Base-by-base conservation (phyloP, 495 filamentous ascomycete species). In the Neurospora sp. region DNA sequence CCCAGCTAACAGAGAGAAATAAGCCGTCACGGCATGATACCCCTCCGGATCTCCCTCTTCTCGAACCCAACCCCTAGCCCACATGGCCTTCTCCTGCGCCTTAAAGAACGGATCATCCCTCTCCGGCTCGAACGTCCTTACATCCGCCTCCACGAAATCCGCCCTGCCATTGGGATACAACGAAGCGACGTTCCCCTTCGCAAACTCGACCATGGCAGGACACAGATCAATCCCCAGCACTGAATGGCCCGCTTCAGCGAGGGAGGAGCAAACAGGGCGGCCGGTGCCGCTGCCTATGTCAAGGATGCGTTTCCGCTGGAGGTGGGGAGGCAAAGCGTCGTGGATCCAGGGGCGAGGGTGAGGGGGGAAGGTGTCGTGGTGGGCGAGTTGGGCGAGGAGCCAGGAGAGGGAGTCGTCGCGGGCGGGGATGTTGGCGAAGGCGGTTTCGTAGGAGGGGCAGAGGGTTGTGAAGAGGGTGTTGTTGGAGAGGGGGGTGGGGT, bases 231-330 rank as follows among this genome's bases (percentile, higher is more conserved):
- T 82, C n/a, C 82, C 82, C 16, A 79, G 73, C 8, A 84, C 77
- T 31, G 69, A 40, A 71, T 80, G 81, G 14, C 79, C 83, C 9
- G 74, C 78, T 7, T 69, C 71, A 1, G 81, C 78, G 11, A 86
- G 73, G 2, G 73, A 73, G 16, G 74, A 69, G 37, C 81, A 75
- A 3, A 84, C 79, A 3, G 83, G 83, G 27, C 76, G 76, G 20
- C 84, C 82, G 9, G 83, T 84, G 59, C 83, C 84, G 73, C 79
- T 84, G 35, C 78, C 78, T 14, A 82, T 78, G 69, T 85, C 83
- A 3, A 85, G 72, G 22, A 80, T 74, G 35, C 37, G 70, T 59
- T 74, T 70, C 4, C 40, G 70, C 14, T 73, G 40, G 20, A 61
- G 12, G 3, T 14, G 14, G 53, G 6, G 27, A 61, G 53, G 53